Evolutionary conservation across 768 basidiomycete species (phyloP).

Genomic region (Tephrocybe sp.): DNA sequence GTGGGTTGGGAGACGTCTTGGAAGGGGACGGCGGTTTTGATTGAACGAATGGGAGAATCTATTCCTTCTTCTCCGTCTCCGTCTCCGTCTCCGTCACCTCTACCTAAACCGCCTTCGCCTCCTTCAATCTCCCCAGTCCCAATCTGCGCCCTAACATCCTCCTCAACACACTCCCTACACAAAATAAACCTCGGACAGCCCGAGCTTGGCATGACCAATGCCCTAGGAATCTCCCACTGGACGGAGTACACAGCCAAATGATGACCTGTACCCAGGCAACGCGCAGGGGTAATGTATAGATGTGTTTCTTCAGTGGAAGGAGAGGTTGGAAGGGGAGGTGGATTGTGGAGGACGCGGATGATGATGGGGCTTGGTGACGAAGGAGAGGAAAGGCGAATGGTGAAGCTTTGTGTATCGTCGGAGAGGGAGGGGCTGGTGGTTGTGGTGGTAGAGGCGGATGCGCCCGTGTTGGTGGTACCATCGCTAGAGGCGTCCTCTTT

Average conservation of each 20-base stretch:
- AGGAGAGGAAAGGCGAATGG: not conserved
- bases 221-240: slow-evolving; percentile 32
- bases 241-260: slow-evolving; percentile 52
- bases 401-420: no score
- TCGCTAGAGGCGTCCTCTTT: no score
- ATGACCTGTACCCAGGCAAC: slow-evolving; percentile 40
- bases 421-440: no score
- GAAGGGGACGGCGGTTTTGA: no score
- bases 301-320: slow-evolving; percentile 34
- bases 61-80: no score
- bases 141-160: slow-evolving; percentile 16
- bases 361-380: slow-evolving; percentile 3
- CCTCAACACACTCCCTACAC: slow-evolving; percentile 37
- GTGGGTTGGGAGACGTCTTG: no score
- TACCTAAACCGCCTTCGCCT: no score
- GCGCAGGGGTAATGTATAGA: slow-evolving; percentile 42
- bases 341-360: slow-evolving; percentile 26
- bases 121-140: no score
- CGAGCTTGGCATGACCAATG: not conserved
- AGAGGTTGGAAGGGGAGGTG: slow-evolving; percentile 18
- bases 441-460: no score
- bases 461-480: no score
- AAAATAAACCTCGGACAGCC: slow-evolving; percentile 14
- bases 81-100: no score
- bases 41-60: no score